These are phyloP conservation scores for Solanum bulbocastanum DNA, from an alignment of 257 asterid genomes.

Conservation along the genomic window DNA sequence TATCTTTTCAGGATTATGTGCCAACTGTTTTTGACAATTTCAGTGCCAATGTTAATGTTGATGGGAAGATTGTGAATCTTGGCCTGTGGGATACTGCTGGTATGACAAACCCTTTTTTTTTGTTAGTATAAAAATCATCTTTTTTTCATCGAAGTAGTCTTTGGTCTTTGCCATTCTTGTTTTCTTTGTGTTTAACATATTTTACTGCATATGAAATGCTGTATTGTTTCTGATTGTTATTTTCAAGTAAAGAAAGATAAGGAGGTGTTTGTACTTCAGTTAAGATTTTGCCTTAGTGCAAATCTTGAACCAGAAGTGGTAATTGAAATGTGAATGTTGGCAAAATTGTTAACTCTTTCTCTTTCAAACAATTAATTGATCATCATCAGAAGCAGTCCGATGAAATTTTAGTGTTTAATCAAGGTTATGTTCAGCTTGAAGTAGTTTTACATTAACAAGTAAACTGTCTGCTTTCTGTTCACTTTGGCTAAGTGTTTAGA, in stretches of 20 bases:
- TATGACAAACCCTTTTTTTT: not conserved
- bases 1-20: conserved; percentile 21
- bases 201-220: not conserved
- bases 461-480: not conserved
- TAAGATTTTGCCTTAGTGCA: not conserved
- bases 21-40: conserved; percentile 37
- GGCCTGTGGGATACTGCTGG: conserved; percentile 39
- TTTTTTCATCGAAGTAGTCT: not conserved
- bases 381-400: not conserved
- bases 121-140: not conserved
- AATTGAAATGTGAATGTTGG: not conserved
- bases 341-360: not conserved
- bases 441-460: not conserved
- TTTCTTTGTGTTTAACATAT: not conserved
- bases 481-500: not conserved
- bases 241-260: not conserved
- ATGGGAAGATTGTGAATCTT: conserved; percentile 25
- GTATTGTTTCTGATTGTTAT: not conserved
- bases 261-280: not conserved
- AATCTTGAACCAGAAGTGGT: not conserved
- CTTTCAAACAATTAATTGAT: not conserved
- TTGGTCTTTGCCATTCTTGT: not conserved
- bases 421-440: not conserved
- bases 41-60: conserved; percentile 31
- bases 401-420: not conserved